phyloP scores from a whole-genome alignment of 495 filamentous ascomycete species.

The Glarea lozoyensis region DNA sequence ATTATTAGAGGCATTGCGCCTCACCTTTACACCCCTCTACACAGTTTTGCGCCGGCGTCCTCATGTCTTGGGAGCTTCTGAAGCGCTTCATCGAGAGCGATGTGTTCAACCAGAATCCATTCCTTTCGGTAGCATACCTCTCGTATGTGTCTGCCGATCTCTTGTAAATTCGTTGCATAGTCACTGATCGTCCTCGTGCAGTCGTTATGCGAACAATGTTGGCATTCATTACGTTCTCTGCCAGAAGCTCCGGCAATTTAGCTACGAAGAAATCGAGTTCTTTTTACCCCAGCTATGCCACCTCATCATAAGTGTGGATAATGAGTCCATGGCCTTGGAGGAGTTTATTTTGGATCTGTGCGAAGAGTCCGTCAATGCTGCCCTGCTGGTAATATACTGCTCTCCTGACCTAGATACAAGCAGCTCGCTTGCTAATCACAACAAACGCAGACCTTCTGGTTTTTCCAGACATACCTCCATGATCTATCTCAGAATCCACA shows the following conservation, averaged over 20 bases:
- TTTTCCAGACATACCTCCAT: constrained; percentile 73
- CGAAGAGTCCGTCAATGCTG: constrained; percentile 70
- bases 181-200: constrained; percentile 23
- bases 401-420: neutral
- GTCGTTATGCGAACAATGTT: constrained; percentile 73
- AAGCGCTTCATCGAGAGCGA: constrained; percentile 73
- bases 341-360: constrained; percentile 73
- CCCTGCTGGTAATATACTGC: constrained; percentile 49
- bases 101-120: constrained; percentile 74
- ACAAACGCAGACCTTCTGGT: constrained; percentile 61
- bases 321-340: constrained; percentile 76
- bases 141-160: constrained; percentile 41
- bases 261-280: constrained; percentile 77
- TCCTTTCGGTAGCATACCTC: constrained; percentile 69
- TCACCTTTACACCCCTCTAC: constrained; percentile 6
- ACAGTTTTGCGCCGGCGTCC: neutral
- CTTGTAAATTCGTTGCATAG: neutral
- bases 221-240: constrained; percentile 74
- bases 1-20: constrained; percentile 20
- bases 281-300: constrained; percentile 76
- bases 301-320: constrained; percentile 68
- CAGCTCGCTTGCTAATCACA: constrained; percentile 13
- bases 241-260: constrained; percentile 70
- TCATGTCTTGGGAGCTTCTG: constrained; percentile 52
- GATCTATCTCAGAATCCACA: constrained; percentile 62